Evolutionary conservation across 805 yeast species (phyloP).

Genomic region (Saccharomycopsis oosterbeekiorum): DNA sequence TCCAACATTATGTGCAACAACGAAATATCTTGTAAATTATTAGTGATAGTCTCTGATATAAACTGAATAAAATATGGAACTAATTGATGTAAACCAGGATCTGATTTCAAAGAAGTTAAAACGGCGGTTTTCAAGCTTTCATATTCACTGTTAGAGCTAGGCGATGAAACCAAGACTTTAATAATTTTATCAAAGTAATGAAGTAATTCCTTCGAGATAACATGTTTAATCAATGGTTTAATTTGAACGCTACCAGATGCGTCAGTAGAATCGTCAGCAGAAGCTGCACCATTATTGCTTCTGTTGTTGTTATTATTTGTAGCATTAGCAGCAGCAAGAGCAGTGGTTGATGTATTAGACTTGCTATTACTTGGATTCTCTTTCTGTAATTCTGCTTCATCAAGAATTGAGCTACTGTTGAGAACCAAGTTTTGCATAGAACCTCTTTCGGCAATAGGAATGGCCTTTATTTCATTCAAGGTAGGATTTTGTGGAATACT

Average conservation of each 20-base stretch:
- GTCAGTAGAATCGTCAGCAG: constrained; percentile 1
- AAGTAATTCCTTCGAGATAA: constrained; percentile 86
- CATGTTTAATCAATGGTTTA: constrained; percentile 90
- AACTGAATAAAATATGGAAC: constrained; percentile 96
- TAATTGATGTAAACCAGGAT: constrained; percentile 93
- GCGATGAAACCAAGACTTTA: constrained; percentile 49
- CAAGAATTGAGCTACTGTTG: constrained; percentile 30
- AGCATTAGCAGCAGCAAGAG: constrained; percentile 15
- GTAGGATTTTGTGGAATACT: constrained; percentile 92
- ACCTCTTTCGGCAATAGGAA: constrained; percentile 76
- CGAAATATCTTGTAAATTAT: constrained; percentile 64
- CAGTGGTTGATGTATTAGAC: constrained; percentile 22
- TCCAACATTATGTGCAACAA: constrained; percentile 78
- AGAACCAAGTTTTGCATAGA: constrained; percentile 58
- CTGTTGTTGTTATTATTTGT: constrained; percentile 20
- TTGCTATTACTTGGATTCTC: constrained; percentile 18
- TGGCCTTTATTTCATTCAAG: constrained; percentile 61
- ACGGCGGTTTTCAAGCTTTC: constrained; percentile 69
- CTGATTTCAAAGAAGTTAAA: constrained; percentile 71
- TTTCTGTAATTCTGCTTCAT: constrained; percentile 14
- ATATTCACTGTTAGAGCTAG: constrained; percentile 27
- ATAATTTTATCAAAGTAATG: constrained; percentile 87
- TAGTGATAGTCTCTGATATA: constrained; percentile 89
- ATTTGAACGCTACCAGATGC: constrained; percentile 33
- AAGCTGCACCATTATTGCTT: constrained; percentile 17